These are phyloP conservation scores for Zoysia matrella DNA, from an alignment of 202 grass and related monocot genomes.

Conservation along the genomic window DNA sequence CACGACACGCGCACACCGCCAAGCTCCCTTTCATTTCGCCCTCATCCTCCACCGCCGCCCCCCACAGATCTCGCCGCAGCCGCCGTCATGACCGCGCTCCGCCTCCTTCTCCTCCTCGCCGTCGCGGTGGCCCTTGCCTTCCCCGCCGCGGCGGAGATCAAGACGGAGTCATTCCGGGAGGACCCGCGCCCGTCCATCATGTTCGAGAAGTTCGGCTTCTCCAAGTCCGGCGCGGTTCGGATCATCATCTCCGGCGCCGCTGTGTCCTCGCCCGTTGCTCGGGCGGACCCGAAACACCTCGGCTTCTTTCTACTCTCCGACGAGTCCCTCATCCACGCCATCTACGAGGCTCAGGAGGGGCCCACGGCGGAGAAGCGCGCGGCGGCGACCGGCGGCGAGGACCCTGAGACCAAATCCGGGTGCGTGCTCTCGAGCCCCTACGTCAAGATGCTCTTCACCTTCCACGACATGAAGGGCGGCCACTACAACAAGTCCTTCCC, in stretches of 20 bases:
- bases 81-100: conserved; percentile 24
- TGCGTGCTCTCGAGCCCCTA: conserved; percentile 76
- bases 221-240: conserved; percentile 50
- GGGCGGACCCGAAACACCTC: conserved; percentile 48
- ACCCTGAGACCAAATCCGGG: conserved; percentile 36
- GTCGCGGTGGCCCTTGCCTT: conserved; percentile 15
- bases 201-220: conserved; percentile 97
- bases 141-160: conserved; percentile 62
- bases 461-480: conserved; percentile 48
- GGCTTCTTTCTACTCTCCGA: conserved; percentile 85
- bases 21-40: conserved; percentile 30
- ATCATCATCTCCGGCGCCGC: conserved; percentile 55
- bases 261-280: conserved; percentile 55
- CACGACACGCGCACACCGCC: conserved; percentile 47
- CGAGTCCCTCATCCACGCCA: conserved; percentile 69
- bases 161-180: conserved; percentile 60
- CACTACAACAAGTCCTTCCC: conserved; percentile 70
- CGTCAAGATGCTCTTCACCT: conserved; percentile 66
- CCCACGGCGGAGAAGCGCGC: conserved; percentile 44
- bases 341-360: conserved; percentile 57
- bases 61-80: conserved; percentile 49
- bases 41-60: neutral
- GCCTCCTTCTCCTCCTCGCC: conserved; percentile 11
- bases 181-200: conserved; percentile 72
- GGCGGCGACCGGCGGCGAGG: conserved; percentile 39